Conservation (phyloP, 345 rosid species). For the Eutrema japonicum region DNA sequence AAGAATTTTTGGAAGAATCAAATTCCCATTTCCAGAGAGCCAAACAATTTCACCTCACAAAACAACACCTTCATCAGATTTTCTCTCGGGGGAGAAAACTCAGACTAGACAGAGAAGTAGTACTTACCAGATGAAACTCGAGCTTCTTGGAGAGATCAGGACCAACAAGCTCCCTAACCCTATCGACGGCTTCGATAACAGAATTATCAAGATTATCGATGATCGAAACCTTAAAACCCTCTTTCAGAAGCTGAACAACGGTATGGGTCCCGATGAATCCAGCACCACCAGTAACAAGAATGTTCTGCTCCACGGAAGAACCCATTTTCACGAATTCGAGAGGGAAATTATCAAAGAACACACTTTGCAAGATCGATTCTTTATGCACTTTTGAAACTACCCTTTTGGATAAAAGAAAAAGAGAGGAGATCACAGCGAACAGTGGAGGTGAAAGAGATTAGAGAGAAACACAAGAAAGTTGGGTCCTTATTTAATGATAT, state of each 20-base stretch:
- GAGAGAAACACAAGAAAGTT: constrained; percentile 9
- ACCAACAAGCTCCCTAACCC: constrained; percentile 79
- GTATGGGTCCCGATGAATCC: constrained; percentile 96
- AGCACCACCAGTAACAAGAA: constrained; percentile 97
- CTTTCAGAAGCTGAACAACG: constrained; percentile 76
- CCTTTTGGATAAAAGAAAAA: constrained; percentile 8
- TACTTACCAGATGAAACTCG: constrained; percentile 63
- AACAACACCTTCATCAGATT: background rate
- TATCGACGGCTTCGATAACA: constrained; percentile 68
- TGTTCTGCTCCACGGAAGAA: constrained; percentile 49
- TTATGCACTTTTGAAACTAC: constrained; percentile 4
- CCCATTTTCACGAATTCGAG: constrained; percentile 41
- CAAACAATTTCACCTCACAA: background rate
- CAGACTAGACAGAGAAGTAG: constrained; percentile 12
- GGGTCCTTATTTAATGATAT: constrained; percentile 30
- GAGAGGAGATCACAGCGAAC: constrained; percentile 29
- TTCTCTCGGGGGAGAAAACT: background rate
- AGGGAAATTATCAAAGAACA: background rate
- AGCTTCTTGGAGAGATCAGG: constrained; percentile 72
- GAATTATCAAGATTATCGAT: constrained; percentile 91
- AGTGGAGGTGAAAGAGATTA: constrained; percentile 46
- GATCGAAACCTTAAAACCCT: constrained; percentile 76
- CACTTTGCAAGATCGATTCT: constrained; percentile 32
- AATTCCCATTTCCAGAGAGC: constrained; percentile 21
- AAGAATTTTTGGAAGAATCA: background rate